Evolutionary conservation across 495 filamentous ascomycete species (phyloP).

Genomic region (Neurospora tetraspora): DNA sequence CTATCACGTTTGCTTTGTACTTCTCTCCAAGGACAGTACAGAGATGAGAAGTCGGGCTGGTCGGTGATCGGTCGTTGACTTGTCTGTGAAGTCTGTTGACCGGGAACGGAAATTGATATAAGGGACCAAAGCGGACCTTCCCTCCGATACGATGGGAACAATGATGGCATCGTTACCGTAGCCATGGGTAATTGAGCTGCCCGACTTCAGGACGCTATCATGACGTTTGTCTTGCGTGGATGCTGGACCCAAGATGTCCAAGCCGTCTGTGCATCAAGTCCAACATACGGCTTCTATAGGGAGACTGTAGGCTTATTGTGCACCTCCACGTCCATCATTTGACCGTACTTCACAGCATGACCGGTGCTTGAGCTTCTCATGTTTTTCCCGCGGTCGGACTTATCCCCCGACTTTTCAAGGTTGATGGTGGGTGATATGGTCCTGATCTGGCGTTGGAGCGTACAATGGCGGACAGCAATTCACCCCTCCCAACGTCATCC

Average conservation of each 20-base stretch:
- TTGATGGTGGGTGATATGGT: not conserved
- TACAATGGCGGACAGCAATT: not conserved
- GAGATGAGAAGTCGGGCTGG: not conserved
- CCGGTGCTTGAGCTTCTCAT: not conserved
- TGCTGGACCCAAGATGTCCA: not conserved
- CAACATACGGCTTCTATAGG: not conserved
- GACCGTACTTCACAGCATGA: not conserved
- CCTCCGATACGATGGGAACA: not conserved
- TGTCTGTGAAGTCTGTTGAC: too few species aligned
- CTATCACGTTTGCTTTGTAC: not conserved
- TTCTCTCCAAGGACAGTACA: not conserved
- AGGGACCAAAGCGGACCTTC: not conserved
- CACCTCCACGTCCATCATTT: not conserved
- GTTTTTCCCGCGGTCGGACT: not conserved
- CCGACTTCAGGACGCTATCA: not conserved
- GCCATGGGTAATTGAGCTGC: not conserved
- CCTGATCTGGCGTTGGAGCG: not conserved
- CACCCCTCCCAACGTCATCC: not conserved
- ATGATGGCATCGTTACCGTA: not conserved
- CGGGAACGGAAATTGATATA: not conserved
- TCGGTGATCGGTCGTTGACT: too few species aligned
- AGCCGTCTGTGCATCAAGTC: not conserved
- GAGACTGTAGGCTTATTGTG: not conserved
- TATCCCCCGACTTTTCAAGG: not conserved
- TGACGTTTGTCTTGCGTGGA: not conserved